These are phyloP conservation scores for Aspergillus ochraceus DNA, from an alignment of 2,329 filamentous ascomycete genomes.

Conservation along the genomic window DNA sequence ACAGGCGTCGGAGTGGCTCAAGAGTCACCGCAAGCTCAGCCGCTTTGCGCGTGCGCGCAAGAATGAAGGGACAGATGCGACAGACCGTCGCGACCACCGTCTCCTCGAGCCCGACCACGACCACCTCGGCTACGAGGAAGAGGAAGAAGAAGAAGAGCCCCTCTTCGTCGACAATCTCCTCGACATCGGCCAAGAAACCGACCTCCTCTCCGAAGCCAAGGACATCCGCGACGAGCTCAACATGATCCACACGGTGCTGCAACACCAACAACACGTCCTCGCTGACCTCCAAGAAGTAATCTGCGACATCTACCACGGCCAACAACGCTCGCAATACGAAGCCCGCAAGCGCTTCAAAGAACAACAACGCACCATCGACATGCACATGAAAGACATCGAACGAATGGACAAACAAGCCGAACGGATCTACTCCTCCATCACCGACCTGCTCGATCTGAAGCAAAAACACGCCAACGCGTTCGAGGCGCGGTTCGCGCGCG, in stretches of 20 bases:
- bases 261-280: constrained; percentile 40
- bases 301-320: constrained; percentile 35
- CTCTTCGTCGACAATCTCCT: constrained; percentile 47
- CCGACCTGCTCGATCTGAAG: constrained; percentile 65
- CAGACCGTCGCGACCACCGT: background rate
- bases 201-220: constrained; percentile 63
- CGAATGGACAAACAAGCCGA: constrained; percentile 65
- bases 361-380: constrained; percentile 58
- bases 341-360: constrained; percentile 58
- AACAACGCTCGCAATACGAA: constrained; percentile 44
- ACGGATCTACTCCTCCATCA: constrained; percentile 60
- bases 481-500: constrained; percentile 58
- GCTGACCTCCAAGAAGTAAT: constrained; percentile 36
- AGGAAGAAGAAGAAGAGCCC: constrained; percentile 38
- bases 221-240: constrained; percentile 68
- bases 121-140: background rate
- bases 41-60: constrained; percentile 26
- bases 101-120: background rate
- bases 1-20: constrained; percentile 57
- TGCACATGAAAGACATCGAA: constrained; percentile 60
- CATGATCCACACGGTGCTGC: constrained; percentile 53
- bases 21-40: constrained; percentile 48
- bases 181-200: constrained; percentile 62
- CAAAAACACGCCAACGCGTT: constrained; percentile 69
- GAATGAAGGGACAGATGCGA: constrained; percentile 4